Conservation (phyloP, 768 basidiomycete species). For the Leccinellum albellum region DNA sequence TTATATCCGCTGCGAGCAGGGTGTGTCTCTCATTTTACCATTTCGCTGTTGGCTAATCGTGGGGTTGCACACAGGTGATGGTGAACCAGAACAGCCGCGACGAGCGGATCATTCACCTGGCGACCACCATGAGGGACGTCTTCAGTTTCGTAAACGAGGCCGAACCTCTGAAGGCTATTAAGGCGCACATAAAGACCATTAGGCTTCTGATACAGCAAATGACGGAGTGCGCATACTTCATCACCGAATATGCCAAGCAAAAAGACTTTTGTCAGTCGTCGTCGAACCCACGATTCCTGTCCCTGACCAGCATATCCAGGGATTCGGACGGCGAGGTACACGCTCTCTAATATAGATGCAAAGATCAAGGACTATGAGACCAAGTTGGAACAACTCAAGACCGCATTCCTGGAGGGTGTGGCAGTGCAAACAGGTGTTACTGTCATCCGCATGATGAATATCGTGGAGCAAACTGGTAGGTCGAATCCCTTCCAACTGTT, state of each 20-base stretch:
- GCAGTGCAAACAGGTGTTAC: background rate
- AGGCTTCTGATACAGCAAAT: background rate
- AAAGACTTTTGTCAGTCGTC: background rate
- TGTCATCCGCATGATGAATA: background rate
- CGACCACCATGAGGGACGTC: background rate
- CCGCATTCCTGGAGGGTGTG: background rate
- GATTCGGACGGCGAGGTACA: background rate
- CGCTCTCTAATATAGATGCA: background rate
- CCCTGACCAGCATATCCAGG: background rate
- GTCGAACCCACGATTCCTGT: background rate
- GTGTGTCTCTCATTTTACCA: background rate
- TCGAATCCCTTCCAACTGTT: background rate
- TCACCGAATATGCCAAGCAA: background rate
- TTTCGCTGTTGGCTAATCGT: background rate
- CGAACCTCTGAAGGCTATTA: background rate
- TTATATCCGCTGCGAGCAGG: background rate
- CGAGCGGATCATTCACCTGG: background rate
- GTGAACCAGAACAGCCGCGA: background rate
- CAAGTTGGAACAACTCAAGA: background rate
- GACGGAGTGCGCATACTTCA: background rate
- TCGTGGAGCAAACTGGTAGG: background rate
- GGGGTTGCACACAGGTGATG: background rate
- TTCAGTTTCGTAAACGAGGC: background rate
- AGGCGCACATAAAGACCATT: no score
- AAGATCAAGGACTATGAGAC: background rate